Evolutionary conservation across 1,139 yeast genomes (phyloP).

Genomic region (Saccharomycopsis hybrid): DNA sequence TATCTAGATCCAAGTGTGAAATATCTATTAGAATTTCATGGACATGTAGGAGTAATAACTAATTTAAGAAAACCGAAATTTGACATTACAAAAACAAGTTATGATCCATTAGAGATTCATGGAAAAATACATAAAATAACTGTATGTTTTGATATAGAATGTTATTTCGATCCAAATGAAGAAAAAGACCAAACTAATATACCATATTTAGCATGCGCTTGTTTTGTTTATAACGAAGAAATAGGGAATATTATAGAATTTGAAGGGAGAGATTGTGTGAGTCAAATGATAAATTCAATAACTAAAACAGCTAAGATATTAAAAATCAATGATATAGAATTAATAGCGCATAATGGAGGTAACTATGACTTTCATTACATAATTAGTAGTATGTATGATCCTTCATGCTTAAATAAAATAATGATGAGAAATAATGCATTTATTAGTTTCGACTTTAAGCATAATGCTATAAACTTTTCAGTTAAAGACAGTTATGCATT

Average conservation of each 20-base stretch:
- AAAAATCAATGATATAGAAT: not conserved
- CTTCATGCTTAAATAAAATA: slow-evolving; percentile 2
- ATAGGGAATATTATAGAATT: not conserved
- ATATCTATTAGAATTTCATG: not conserved
- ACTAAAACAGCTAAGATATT: not conserved
- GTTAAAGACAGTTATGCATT: slow-evolving; percentile 6
- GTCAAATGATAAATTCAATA: not conserved
- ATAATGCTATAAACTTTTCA: slow-evolving; percentile 2
- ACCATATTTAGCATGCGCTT: slow-evolving; percentile 4
- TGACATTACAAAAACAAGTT: no score
- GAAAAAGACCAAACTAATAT: slow-evolving; percentile 3
- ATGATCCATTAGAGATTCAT: not conserved
- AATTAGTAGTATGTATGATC: slow-evolving; percentile 2
- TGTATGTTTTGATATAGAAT: slow-evolving; percentile 8
- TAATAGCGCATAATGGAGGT: slow-evolving; percentile 9
- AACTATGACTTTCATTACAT: slow-evolving; percentile 10
- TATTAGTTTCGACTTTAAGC: slow-evolving; percentile 8
- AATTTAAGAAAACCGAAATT: not conserved
- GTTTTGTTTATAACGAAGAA: slow-evolving; percentile 1
- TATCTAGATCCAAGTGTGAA: not conserved
- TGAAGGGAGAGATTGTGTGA: slow-evolving; percentile 4
- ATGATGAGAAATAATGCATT: slow-evolving; percentile 9
- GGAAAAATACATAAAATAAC: not conserved
- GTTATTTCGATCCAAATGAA: slow-evolving; percentile 4
- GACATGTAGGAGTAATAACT: slow-evolving; percentile 3